Evolutionary conservation across 306 rosid species (phyloP), one percentile per base, ranked within the genome.

Genomic region (Cicer pinnatifidum): DNA sequence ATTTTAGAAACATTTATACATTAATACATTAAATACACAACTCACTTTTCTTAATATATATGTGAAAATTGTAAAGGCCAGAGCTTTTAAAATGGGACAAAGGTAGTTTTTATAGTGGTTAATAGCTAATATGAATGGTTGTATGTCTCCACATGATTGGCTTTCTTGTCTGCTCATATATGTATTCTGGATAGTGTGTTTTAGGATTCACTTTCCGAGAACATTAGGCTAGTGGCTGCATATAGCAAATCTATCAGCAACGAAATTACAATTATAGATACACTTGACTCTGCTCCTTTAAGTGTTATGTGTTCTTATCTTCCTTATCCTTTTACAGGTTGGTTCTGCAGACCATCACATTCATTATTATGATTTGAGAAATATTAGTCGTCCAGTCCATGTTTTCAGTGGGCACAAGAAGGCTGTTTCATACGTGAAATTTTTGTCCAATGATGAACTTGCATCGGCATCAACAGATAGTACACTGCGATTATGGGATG

Each of bases 341-440:
- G 99, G 99, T 40, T 94, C 96, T 19, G 99, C 99, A 72, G 97
- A 94, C 56, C 99, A 94, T 82, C 91, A 91, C 83, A 89, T 94
- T 63, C 99, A 94, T 87, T 94, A 88, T 81, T 94, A 91, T 81
- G 99, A 94, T 81, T 71, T 94, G 80, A 85, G 99, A 85, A 91
- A 91, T 71, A 76, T 67, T 60, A 89, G 95, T 66, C 91, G 88
- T 12, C 97, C 97, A 4, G 89, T 94, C 69, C 96, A 91, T 61
- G 89, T 91, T 77, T 94, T 94, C 85, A 86, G 81, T 23, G 99
- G 99, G 78, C 99, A 94, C 83, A 85, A 71, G 81, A 94, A 94
- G 78, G 79, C 99, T 15, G 99, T 94, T 63, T 94, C 99, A 16
- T 94, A 94, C 35, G 99, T 94, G 75, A 94, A 94, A 72, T 94